phyloP scores from a whole-genome alignment of 106 monocot species.

The Posidonia australis region DNA sequence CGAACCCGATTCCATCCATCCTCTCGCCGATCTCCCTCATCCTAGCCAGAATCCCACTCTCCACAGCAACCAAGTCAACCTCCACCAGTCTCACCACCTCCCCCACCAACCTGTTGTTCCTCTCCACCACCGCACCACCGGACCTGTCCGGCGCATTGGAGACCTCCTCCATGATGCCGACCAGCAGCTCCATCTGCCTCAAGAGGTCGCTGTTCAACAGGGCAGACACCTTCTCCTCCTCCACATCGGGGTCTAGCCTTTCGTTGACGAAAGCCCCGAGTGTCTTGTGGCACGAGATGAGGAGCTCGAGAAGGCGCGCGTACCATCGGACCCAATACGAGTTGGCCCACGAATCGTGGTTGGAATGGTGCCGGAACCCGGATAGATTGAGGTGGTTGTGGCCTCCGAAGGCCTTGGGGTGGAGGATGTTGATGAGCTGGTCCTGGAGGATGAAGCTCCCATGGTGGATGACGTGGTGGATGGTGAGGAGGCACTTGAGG shows the following conservation, averaged over 20 bases:
- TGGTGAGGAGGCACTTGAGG: slow-evolving; percentile 18
- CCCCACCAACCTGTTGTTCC: neutral
- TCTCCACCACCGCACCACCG: neutral
- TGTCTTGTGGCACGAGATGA: slow-evolving; percentile 5
- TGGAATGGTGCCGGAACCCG: slow-evolving; percentile 8
- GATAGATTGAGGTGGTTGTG: slow-evolving; percentile 24
- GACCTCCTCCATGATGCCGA: slow-evolving; percentile 16
- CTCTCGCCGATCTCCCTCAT: slow-evolving; percentile 21
- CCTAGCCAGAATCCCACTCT: slow-evolving; percentile 2
- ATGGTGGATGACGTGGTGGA: slow-evolving; percentile 13
- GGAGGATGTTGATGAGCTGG: slow-evolving; percentile 15
- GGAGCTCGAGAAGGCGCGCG: slow-evolving; percentile 21
- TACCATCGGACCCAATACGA: slow-evolving; percentile 20
- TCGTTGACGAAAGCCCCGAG: neutral
- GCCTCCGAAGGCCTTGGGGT: neutral
- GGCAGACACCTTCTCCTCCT: neutral
- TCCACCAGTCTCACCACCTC: slow-evolving; percentile 9
- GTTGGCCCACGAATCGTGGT: neutral
- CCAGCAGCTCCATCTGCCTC: slow-evolving; percentile 9
- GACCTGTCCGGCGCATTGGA: neutral
- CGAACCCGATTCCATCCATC: neutral
- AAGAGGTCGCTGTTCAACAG: slow-evolving; percentile 2
- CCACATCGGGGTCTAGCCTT: neutral
- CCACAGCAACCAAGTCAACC: slow-evolving; percentile 9
- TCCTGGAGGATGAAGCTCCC: slow-evolving; percentile 28